Conservation (phyloP, 164 flowering plant species). For the Cinnamomum chago region DNA sequence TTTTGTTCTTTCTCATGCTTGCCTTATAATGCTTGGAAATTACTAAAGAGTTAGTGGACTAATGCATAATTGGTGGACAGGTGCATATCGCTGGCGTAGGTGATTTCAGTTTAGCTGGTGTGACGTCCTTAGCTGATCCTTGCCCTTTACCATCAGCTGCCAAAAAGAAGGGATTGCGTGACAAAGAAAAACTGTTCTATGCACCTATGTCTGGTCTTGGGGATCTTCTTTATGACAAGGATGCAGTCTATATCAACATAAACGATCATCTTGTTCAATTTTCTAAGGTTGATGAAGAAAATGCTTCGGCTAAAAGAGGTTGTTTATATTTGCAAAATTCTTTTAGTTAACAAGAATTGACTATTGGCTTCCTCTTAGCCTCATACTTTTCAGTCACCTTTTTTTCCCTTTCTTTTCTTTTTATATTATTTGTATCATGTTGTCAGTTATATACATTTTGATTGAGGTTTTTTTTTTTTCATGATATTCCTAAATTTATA, state of each 20-base stretch:
- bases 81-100: slow-evolving; percentile 99
- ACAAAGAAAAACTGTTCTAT: slow-evolving; percentile 89
- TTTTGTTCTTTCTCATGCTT: not conserved
- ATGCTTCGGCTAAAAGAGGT: slow-evolving; percentile 48
- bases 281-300: slow-evolving; percentile 58
- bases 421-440: no score
- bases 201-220: slow-evolving; percentile 99
- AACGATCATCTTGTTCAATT: slow-evolving; percentile 84
- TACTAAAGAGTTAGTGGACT: not conserved
- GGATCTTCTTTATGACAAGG: slow-evolving; percentile 92
- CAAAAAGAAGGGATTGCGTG: slow-evolving; percentile 93
- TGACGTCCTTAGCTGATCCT: slow-evolving; percentile 77
- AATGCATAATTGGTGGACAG: slow-evolving; percentile 28
- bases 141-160: slow-evolving; percentile 97
- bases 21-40: not conserved
- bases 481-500: no score
- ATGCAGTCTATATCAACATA: slow-evolving; percentile 92
- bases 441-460: not conserved
- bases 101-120: slow-evolving; percentile 64
- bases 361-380: not conserved
- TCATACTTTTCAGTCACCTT: not conserved
- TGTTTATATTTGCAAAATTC: not conserved
- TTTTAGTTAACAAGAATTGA: not conserved
- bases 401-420: no score
- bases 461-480: not conserved